Evolutionary conservation across 106 monocot genomes (phyloP).

Genomic region (Acorus gramineus): DNA sequence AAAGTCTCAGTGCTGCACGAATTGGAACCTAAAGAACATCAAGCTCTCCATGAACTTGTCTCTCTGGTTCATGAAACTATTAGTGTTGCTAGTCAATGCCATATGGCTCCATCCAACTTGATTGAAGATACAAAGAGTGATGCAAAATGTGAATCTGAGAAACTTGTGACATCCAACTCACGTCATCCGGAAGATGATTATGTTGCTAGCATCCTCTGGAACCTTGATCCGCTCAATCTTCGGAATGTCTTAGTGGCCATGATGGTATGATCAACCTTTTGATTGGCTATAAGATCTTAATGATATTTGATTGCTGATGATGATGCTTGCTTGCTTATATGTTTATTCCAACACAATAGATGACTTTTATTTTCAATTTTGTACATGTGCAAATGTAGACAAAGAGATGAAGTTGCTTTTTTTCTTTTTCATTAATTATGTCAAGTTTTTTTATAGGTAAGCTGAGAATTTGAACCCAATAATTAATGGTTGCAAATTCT

Average conservation of each 20-base stretch:
- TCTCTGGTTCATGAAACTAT: slow-evolving; percentile 64
- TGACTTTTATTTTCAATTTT: too few relatives aligned
- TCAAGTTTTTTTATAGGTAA: neutral
- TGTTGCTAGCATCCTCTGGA: slow-evolving; percentile 48
- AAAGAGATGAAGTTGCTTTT: neutral
- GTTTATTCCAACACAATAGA: too few relatives aligned
- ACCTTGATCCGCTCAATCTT: slow-evolving; percentile 43
- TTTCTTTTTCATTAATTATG: slow-evolving; percentile 3
- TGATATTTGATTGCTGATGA: too few relatives aligned
- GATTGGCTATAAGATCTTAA: too few relatives aligned
- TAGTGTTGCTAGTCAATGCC: slow-evolving; percentile 18
- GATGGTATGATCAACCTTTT: slow-evolving; percentile 30
- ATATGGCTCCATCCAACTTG: slow-evolving; percentile 1
- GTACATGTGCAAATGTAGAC: too few relatives aligned
- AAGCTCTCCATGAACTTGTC: slow-evolving; percentile 41
- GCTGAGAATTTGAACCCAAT: too few relatives aligned
- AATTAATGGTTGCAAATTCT: too few relatives aligned
- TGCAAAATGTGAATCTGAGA: slow-evolving; percentile 3
- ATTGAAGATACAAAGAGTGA: slow-evolving; percentile 2
- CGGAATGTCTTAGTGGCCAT: slow-evolving; percentile 42
- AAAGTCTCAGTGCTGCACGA: slow-evolving; percentile 12
- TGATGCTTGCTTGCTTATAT: too few relatives aligned
- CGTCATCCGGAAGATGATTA: slow-evolving; percentile 22
- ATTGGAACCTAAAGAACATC: slow-evolving; percentile 38
- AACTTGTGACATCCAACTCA: slow-evolving; percentile 8